Evolutionary conservation across 352 stramenopile species (phyloP).

Genomic region (Peronosclerospora sorghi): DNA sequence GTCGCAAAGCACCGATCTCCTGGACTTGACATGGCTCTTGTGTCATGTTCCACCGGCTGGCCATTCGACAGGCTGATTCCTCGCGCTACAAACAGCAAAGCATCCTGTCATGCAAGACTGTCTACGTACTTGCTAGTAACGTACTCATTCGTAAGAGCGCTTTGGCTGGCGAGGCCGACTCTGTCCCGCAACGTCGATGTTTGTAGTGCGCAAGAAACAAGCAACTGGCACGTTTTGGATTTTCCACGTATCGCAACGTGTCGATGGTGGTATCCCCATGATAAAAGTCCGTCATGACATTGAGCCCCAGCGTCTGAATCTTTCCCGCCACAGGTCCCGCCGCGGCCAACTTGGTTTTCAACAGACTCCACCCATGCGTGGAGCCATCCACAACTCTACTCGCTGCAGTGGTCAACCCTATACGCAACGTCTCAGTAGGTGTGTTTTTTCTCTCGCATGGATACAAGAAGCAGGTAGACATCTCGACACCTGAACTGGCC

Average conservation of each 20-base stretch:
- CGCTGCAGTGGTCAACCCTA: conserved; percentile 12
- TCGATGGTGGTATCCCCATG: conserved; percentile 49
- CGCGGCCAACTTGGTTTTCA: conserved; percentile 65
- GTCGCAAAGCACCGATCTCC: conserved; percentile 43
- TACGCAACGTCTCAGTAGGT: neutral
- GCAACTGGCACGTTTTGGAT: conserved; percentile 28
- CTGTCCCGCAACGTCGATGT: conserved; percentile 1
- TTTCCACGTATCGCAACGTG: conserved; percentile 31
- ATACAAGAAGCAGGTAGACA: neutral
- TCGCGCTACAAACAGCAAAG: conserved; percentile 11
- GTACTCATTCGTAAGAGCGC: conserved; percentile 38
- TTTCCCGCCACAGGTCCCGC: conserved; percentile 61
- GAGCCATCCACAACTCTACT: conserved; percentile 59
- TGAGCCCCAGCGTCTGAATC: conserved; percentile 63
- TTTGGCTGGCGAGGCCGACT: conserved; percentile 18
- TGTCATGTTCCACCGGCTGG: conserved; percentile 14
- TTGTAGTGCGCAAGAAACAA: conserved; percentile 58
- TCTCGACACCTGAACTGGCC: conserved; percentile 38
- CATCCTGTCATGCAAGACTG: neutral
- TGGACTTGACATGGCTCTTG: neutral
- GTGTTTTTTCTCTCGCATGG: neutral
- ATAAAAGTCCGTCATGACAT: conserved; percentile 61
- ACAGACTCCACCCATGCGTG: conserved; percentile 65
- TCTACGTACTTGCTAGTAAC: conserved; percentile 1
- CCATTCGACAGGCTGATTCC: conserved; percentile 18